Percentiles rank a stretch among this genome's conserved stretches.
Conservation (phyloP, 805 yeast species). For the Metschnikowia aberdeeniae region DNA sequence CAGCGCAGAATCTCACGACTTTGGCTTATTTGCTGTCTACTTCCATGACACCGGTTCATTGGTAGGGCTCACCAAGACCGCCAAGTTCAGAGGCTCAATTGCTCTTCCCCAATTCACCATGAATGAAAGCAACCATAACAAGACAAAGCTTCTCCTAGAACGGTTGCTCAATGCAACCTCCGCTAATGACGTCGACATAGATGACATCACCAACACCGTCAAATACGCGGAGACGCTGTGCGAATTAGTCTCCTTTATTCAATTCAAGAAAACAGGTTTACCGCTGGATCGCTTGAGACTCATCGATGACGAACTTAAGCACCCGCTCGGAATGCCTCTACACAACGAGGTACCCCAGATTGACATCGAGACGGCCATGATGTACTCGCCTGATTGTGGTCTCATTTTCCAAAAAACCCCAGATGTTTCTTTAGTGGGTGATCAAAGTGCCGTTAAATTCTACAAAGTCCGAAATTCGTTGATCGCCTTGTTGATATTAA, state of each 20-base stretch:
- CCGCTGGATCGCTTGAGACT: slow-evolving; percentile 48
- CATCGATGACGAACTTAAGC: slow-evolving; percentile 67
- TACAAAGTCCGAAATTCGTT: slow-evolving; percentile 39
- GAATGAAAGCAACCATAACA: slow-evolving; percentile 39
- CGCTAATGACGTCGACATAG: slow-evolving; percentile 36
- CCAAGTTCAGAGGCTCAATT: slow-evolving; percentile 59
- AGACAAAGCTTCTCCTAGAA: slow-evolving; percentile 41
- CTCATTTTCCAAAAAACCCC: slow-evolving; percentile 35
- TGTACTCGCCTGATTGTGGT: slow-evolving; percentile 92
- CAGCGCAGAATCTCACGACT: slow-evolving; percentile 46
- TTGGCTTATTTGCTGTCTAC: slow-evolving; percentile 58
- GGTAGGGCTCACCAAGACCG: slow-evolving; percentile 54
- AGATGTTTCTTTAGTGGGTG: slow-evolving; percentile 41
- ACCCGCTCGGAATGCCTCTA: slow-evolving; percentile 80
- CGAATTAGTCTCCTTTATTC: slow-evolving; percentile 68
- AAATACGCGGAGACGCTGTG: slow-evolving; percentile 45
- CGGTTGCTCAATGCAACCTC: slow-evolving; percentile 43
- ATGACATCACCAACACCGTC: slow-evolving; percentile 33
- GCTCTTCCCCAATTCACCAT: slow-evolving; percentile 57
- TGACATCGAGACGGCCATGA: slow-evolving; percentile 48
- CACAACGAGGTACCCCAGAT: slow-evolving; percentile 50
- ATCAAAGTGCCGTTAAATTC: slow-evolving; percentile 48
- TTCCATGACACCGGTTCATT: slow-evolving; percentile 65
- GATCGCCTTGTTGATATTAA: slow-evolving; percentile 42
- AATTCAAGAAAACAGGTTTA: slow-evolving; percentile 58